Evolutionary conservation across 768 basidiomycete genomes (phyloP).

Genomic region (Kockovaella imperatae): DNA sequence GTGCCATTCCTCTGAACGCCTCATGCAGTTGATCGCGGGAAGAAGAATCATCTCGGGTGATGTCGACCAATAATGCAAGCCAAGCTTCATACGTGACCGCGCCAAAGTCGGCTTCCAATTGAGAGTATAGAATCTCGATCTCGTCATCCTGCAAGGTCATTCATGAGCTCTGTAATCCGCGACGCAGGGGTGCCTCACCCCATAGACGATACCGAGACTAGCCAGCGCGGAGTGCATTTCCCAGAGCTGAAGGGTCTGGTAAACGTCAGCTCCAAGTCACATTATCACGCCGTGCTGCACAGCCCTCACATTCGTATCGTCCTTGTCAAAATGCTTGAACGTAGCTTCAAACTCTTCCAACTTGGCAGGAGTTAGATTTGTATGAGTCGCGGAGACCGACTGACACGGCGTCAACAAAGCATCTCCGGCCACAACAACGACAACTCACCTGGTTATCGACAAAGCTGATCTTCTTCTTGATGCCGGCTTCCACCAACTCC

Average conservation of each 20-base stretch:
- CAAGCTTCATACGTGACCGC: slow-evolving; percentile 89
- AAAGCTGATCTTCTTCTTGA: slow-evolving; percentile 85
- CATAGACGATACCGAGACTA: slow-evolving; percentile 86
- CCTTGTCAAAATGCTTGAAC: slow-evolving; percentile 94
- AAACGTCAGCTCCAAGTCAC: background rate
- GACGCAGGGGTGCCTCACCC: slow-evolving; percentile 49
- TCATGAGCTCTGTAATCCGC: background rate
- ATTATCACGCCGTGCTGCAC: background rate
- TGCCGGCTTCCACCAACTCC: slow-evolving; percentile 67
- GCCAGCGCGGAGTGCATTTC: slow-evolving; percentile 90
- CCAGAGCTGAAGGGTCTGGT: slow-evolving; percentile 59
- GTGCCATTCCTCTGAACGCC: slow-evolving; percentile 84
- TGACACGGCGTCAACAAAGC: slow-evolving; percentile 46
- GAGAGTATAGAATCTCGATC: slow-evolving; percentile 71
- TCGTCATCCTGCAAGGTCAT: slow-evolving; percentile 64
- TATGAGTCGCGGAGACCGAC: slow-evolving; percentile 89
- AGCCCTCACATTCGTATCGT: slow-evolving; percentile 61
- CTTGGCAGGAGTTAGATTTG: slow-evolving; percentile 89
- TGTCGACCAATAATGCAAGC: slow-evolving; percentile 87
- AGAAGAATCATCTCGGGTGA: slow-evolving; percentile 83
- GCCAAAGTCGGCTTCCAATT: slow-evolving; percentile 71
- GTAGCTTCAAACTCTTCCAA: slow-evolving; percentile 86
- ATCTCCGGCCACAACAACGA: background rate
- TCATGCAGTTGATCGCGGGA: slow-evolving; percentile 85
- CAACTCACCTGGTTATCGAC: slow-evolving; percentile 82